Conservation (phyloP, 805 yeast genomes). For the Hanseniaspora jakobsenii region DNA sequence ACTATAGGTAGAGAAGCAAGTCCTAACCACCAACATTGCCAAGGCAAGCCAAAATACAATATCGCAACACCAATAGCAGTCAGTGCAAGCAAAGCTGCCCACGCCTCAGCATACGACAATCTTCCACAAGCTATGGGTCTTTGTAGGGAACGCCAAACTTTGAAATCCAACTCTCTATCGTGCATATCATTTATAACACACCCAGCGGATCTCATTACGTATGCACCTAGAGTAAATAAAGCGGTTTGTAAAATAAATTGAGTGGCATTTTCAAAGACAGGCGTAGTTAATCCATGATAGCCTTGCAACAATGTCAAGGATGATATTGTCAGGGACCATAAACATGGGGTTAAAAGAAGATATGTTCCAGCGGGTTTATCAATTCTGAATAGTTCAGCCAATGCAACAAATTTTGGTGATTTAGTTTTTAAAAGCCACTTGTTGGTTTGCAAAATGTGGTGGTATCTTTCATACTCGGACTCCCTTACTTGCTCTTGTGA, state of each 20-base stretch:
- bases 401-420: constrained; percentile 75
- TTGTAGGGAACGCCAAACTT: constrained; percentile 77
- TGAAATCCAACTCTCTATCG: constrained; percentile 69
- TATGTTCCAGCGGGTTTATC: constrained; percentile 96
- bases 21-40: constrained; percentile 71
- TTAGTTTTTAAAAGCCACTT: constrained; percentile 31
- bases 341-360: constrained; percentile 68
- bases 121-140: constrained; percentile 90
- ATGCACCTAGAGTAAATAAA: constrained; percentile 70
- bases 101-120: constrained; percentile 59
- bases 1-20: constrained; percentile 70
- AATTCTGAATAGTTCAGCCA: constrained; percentile 79
- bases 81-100: constrained; percentile 59
- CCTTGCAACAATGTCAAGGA: constrained; percentile 52
- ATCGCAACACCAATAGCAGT: constrained; percentile 62
- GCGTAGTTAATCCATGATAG: not conserved
- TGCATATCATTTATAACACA: constrained; percentile 87
- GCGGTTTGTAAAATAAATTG: constrained; percentile 3
- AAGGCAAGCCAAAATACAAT: constrained; percentile 52
- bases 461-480: constrained; percentile 39
- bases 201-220: constrained; percentile 95
- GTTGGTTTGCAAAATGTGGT: constrained; percentile 1
- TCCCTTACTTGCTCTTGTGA: constrained; percentile 23
- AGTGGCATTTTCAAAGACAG: not conserved
- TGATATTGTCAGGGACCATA: constrained; percentile 90